Base-by-base conservation (phyloP, 2,329 filamentous ascomycete species). In the Lasiodiplodia theobromae region DNA sequence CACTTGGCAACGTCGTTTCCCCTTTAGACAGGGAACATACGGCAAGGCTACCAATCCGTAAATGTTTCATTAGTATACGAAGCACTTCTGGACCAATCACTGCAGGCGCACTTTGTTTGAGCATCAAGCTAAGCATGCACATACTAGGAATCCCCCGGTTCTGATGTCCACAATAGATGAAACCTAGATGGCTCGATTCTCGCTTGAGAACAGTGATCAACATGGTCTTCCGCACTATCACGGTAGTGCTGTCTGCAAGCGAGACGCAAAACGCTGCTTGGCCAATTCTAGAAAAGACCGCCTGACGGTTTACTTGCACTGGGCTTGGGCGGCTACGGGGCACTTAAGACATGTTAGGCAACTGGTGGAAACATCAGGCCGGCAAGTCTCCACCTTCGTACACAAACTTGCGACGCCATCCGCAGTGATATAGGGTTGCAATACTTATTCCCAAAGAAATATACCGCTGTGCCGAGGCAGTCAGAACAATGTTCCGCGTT, bases 1-100 rank as follows among this genome's bases (percentile, higher is more conserved):
- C n/a, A 40, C 58, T 63, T 63, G 58, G 58, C 58, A 63, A 63
- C 58, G 58, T 40, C 44, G 28, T 51, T 28, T 18, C 25, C 18
- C 47, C 4, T 44, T 44, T 51, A 8, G 21, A 37, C 40, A 51
- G 16, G 25, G 18, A 4, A 44, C 38, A 28, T 18, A 23, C n/a
- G 47, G 23, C 38, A 60, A 47, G 40, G 25, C 44, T 28, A 40
- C 25, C 25, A 5, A 28, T 51, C 44, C 4, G 58, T 25, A 51
- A 31, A 28, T 18, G 14, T 28, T 51, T 12, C 11, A 37, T 23
- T 4, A 6, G 18, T 18, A 10, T 49, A 18, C 38, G 58, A 63
- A 37, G 21, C 58, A 3, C 28, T 8, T 28, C 10, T n/a, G 14
- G 40, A 7, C 12, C 23, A 18, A 28, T 16, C 57, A 40, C 47